Percentiles rank a stretch among this genome's conserved stretches.
These are phyloP conservation scores for Gracilaria domingensis DNA, from an alignment of 23 red algal species.

Conservation along the genomic window DNA sequence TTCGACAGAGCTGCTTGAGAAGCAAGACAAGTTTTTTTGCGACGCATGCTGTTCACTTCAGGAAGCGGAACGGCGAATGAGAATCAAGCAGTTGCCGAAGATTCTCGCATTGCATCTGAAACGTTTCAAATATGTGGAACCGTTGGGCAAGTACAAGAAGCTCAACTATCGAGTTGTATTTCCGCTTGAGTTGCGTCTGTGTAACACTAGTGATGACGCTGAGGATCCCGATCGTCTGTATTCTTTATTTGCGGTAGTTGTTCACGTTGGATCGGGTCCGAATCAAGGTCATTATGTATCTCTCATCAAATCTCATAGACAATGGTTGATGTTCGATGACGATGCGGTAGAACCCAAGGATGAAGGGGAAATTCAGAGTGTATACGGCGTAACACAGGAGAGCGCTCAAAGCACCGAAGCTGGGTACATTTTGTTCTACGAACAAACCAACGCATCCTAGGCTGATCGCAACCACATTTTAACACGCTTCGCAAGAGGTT, in stretches of 20 bases:
- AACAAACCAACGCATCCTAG: slow-evolving; percentile 42
- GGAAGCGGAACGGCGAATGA: slow-evolving; percentile 94
- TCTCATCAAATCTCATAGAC: slow-evolving; percentile 86
- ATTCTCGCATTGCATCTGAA: slow-evolving; percentile 98
- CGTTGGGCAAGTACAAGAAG: slow-evolving; percentile 89
- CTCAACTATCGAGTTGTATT: slow-evolving; percentile 95
- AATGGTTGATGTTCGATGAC: slow-evolving; percentile 98
- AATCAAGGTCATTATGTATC: slow-evolving; percentile 99
- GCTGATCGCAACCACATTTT: background rate
- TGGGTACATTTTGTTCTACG: slow-evolving; percentile 97
- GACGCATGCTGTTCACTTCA: slow-evolving; percentile 91
- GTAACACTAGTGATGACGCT: slow-evolving; percentile 91
- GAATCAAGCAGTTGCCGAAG: slow-evolving; percentile 80
- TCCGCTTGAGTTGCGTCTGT: slow-evolving; percentile 90
- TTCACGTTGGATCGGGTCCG: slow-evolving; percentile 96
- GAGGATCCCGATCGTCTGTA: slow-evolving; percentile 90
- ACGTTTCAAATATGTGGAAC: slow-evolving; percentile 96
- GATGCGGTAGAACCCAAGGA: slow-evolving; percentile 96
- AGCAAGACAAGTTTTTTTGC: slow-evolving; percentile 98
- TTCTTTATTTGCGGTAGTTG: slow-evolving; percentile 92
- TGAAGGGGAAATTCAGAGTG: slow-evolving; percentile 91
- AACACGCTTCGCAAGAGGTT: slow-evolving; percentile 16
- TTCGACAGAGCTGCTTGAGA: slow-evolving; percentile 87
- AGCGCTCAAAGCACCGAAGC: slow-evolving; percentile 78
- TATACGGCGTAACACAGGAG: slow-evolving; percentile 89